phyloP scores from a whole-genome alignment of 371 early-diverging fungal species.

The Mucor saturninus region DNA sequence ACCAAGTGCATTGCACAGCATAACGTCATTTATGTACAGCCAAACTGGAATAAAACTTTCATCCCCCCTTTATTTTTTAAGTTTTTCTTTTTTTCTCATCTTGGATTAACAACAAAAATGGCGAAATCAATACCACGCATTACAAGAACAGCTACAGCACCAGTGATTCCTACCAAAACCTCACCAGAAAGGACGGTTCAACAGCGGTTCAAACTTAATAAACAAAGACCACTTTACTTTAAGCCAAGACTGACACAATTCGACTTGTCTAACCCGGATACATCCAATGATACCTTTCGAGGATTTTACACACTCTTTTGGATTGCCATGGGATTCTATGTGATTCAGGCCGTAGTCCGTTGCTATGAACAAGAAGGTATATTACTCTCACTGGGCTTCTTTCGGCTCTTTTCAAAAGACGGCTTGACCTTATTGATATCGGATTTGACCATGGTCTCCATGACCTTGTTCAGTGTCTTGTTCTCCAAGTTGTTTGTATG shows the following conservation, averaged over 20 bases:
- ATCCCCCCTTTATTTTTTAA: not conserved
- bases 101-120: not conserved
- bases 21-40: too few species aligned
- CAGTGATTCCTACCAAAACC: conserved; percentile 1
- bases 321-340: conserved; percentile 84
- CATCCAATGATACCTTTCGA: conserved; percentile 64
- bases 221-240: conserved; percentile 38
- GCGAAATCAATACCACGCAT: conserved; percentile 5
- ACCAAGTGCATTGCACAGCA: too few species aligned
- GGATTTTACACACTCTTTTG: conserved; percentile 94
- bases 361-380: conserved; percentile 76
- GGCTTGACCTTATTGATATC: conserved; percentile 66
- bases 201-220: conserved; percentile 19
- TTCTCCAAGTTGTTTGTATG: conserved; percentile 63
- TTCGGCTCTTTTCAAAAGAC: conserved; percentile 71
- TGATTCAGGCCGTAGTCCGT: conserved; percentile 69
- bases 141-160: conserved; percentile 22
- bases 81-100: not conserved
- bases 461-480: conserved; percentile 63
- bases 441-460: conserved; percentile 70
- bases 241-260: conserved; percentile 50
- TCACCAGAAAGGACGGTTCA: not conserved
- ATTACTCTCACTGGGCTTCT: conserved; percentile 63
- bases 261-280: conserved; percentile 50
- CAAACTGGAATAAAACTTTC: not conserved